Evolutionary conservation across 345 rosid species (phyloP), one percentile per base, ranked within the genome.

Genomic region (Trapa bicornis): DNA sequence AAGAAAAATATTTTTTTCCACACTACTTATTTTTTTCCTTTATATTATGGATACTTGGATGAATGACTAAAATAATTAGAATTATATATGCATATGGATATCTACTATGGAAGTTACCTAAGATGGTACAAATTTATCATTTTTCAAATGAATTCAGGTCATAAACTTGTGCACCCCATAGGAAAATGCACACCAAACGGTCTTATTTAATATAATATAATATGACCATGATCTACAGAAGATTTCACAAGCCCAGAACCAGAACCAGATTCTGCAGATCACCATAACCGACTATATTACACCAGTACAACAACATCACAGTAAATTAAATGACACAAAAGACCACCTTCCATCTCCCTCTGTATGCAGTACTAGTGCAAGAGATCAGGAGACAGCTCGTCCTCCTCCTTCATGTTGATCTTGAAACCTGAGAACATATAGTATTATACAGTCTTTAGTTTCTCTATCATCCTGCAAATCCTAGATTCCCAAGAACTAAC

Each of bases 341-440:
- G 60, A 10, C 60, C 22, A n/a, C 29, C 29, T 22, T 35, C 0
- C 60, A 5, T n/a, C 33, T 54, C 10, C 60, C 35, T 22, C 60
- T 12, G 33, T 22, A 22, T 22, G 56, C 56, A 15, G 17, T 15
- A 16, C 22, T 22, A 22, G n/a, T 74, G 73, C 64, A 65, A 22
- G 41, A 58, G 67, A 70, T 22, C 29, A 22, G 47, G 61, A 60
- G 43, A 70, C 82, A 41, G 43, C 80, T 77, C 68, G 74, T 22
- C 29, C 29, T 22, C 29, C 29, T 22, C 29, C 29, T 22, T 82
- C 79, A 89, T 75, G 86, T 78, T 71, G 80, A 74, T 82, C 89
- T 89, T 67, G 92, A 81, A 83, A 92, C 90, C 98, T 89, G 90
- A 54, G 78, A 73, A 12, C 41, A 72, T 64, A 38, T 1, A 7